Evolutionary conservation across 805 yeast genomes (phyloP).

Genomic region (Saccharomyces eubayanus): DNA sequence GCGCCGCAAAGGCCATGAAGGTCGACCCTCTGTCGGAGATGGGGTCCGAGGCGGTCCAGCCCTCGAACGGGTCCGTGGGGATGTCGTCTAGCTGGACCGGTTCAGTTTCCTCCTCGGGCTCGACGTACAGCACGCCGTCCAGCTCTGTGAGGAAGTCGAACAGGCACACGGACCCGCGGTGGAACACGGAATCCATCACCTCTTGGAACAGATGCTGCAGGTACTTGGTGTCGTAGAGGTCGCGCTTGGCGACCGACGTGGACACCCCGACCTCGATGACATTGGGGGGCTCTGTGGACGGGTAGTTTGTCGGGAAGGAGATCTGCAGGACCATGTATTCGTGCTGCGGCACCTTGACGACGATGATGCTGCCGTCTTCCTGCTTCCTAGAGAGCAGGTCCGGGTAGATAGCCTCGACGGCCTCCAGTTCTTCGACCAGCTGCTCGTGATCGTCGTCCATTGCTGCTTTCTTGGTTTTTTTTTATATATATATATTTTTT

Average conservation of each 20-base stretch:
- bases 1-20: slow-evolving; percentile 67
- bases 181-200: slow-evolving; percentile 46
- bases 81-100: slow-evolving; percentile 6
- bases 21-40: slow-evolving; percentile 77
- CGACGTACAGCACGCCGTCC: slow-evolving; percentile 42
- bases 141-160: slow-evolving; percentile 70
- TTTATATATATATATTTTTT: no score
- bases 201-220: slow-evolving; percentile 41
- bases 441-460: slow-evolving; percentile 16
- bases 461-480: neutral
- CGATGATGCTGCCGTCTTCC: slow-evolving; percentile 34
- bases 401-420: slow-evolving; percentile 84
- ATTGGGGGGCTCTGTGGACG: slow-evolving; percentile 50
- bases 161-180: slow-evolving; percentile 58
- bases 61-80: slow-evolving; percentile 43
- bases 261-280: slow-evolving; percentile 43
- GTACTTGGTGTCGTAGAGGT: slow-evolving; percentile 38
- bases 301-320: slow-evolving; percentile 66
- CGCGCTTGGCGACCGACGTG: slow-evolving; percentile 24
- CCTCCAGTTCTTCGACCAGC: slow-evolving; percentile 58
- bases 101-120: slow-evolving; percentile 22
- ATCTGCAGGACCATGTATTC: slow-evolving; percentile 53
- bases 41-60: slow-evolving; percentile 74
- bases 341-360: slow-evolving; percentile 52
- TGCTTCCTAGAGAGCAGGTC: slow-evolving; percentile 37